Evolutionary conservation across 768 basidiomycete genomes (phyloP), one percentile per base, ranked within the genome.

Genomic region (Termitomyces sp.): DNA sequence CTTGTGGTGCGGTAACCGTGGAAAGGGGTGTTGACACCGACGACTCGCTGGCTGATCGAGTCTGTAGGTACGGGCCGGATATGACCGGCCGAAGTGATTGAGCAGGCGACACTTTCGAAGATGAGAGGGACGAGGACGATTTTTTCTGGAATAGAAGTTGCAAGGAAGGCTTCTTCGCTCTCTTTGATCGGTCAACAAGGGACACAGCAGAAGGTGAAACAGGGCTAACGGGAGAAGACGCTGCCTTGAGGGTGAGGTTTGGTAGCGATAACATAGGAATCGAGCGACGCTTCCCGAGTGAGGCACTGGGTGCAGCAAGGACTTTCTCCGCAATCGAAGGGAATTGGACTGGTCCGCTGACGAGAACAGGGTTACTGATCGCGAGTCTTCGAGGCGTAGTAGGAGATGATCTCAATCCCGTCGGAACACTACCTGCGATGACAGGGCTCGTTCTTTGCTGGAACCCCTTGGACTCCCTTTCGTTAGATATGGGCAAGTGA

Each of bases 91-190:
- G 70, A 30, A 62, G 62, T 28, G 58, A 51, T 24, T 62, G 62
- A 24, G 63, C 59, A 21, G 64, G 60, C 24, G 63, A 56, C 10
- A 56, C 62, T 55, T 53, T 62, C 43, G 69, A 45, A 40, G 56
- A 53, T 45, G 65, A 45, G 66, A 80, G 62, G 3, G 81, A 74
- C 22, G 84, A 79, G 2, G 73, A 68, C 6, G 85, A 83, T 46
- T 77, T 79, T 71, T 85, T 87, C 32, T 84, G 75, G 66, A 90
- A 86, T 19, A 89, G 72, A 17, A 88, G 70, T 48, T 82, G 82
- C 54, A 89, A 68, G 2, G 88, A 89, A 0, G 89, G 85, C 49
- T 84, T 86, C 69, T 86, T 88, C 56, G 77, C 51, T 62, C 75
- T 65, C 55, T 71, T 74, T 52, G 66, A 67, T 24, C 70, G 64